These are phyloP conservation scores for Trichophaea hybrida DNA, from an alignment of 2,329 filamentous ascomycete species.

Conservation along the genomic window DNA sequence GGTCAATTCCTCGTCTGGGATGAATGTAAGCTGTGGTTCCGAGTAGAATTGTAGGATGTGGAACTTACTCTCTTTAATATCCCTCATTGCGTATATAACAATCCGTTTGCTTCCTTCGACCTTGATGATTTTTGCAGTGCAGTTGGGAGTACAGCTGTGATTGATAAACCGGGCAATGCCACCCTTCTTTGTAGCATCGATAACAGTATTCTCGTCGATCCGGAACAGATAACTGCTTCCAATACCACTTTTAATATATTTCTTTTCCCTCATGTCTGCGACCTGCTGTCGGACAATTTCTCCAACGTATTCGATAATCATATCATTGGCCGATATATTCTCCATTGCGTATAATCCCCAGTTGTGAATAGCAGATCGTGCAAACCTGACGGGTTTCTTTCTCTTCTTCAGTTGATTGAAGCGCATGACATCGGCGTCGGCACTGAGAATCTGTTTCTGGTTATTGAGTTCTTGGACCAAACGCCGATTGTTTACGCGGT, in stretches of 20 bases:
- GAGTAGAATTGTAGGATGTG: neutral
- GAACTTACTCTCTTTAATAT: conserved; percentile 81
- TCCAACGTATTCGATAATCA: conserved; percentile 99
- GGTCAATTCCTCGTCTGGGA: conserved; percentile 85
- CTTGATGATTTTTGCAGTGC: conserved; percentile 98
- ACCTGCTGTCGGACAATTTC: conserved; percentile 95
- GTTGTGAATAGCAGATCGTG: conserved; percentile 92
- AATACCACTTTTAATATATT: conserved; percentile 90
- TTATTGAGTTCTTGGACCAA: conserved; percentile 90
- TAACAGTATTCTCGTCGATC: conserved; percentile 93
- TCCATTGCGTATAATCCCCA: conserved; percentile 98
- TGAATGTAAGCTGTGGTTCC: conserved; percentile 25
- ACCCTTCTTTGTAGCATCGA: conserved; percentile 96
- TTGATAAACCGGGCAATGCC: conserved; percentile 98
- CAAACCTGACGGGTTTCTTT: conserved; percentile 98
- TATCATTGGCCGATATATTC: conserved; percentile 91
- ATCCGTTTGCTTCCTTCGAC: conserved; percentile 96
- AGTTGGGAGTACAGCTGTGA: conserved; percentile 94
- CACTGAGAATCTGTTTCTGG: conserved; percentile 71
- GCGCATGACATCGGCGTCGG: conserved; percentile 72
- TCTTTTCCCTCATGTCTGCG: conserved; percentile 83
- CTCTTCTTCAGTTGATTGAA: conserved; percentile 99
- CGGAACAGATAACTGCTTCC: conserved; percentile 96
- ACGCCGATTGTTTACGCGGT: conserved; percentile 87
- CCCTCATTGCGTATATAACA: conserved; percentile 93